Conservation (phyloP, 768 basidiomycete species). For the Leccinum obscurum region DNA sequence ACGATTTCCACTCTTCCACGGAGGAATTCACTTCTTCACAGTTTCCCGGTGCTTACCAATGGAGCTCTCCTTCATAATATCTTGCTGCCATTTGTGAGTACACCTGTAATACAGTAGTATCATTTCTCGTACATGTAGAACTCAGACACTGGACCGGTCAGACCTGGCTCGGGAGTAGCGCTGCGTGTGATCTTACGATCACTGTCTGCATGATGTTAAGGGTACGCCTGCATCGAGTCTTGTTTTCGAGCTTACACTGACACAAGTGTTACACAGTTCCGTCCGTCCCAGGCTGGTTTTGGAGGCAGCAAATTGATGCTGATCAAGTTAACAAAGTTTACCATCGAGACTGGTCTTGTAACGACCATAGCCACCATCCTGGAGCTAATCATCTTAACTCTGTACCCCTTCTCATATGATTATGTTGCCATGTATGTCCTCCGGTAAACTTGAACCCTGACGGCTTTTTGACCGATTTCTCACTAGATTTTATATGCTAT, state of each 20-base stretch:
- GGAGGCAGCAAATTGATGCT: background rate
- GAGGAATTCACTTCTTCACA: too few relatives aligned
- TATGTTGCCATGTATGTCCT: conserved; percentile 15
- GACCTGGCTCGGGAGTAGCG: too few relatives aligned
- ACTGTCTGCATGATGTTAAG: too few relatives aligned
- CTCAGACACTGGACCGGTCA: background rate
- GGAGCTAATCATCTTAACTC: conserved; percentile 2
- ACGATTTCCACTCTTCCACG: too few relatives aligned
- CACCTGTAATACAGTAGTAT: too few relatives aligned
- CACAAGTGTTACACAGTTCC: too few relatives aligned
- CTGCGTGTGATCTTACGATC: too few relatives aligned
- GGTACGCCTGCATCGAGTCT: background rate
- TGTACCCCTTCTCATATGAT: background rate
- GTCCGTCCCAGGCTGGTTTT: background rate
- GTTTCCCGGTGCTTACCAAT: too few relatives aligned
- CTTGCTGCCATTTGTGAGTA: conserved; percentile 4
- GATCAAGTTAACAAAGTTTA: conserved; percentile 11
- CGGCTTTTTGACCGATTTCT: background rate
- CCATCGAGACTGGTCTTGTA: conserved; percentile 19
- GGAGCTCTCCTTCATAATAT: too few relatives aligned
- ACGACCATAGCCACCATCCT: conserved; percentile 11
- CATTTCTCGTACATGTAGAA: background rate
- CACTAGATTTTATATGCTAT: conserved; percentile 2
- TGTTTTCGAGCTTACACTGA: background rate
- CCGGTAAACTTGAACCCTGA: rapidly evolving